Evolutionary conservation across 2,329 filamentous ascomycete genomes (phyloP).

Genomic region (Arthrinium phaeospermum): DNA sequence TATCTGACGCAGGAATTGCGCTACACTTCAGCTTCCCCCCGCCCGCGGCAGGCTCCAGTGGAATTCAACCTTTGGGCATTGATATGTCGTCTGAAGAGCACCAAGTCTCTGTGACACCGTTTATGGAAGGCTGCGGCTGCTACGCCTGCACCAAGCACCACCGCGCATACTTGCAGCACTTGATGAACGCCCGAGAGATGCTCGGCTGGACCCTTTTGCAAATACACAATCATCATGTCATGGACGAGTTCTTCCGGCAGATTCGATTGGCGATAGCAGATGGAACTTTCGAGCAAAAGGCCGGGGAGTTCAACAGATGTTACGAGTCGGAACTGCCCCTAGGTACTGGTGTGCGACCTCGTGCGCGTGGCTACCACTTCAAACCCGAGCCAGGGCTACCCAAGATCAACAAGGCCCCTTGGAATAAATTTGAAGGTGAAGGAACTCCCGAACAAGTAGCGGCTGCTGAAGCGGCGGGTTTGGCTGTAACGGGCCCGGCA

Average conservation of each 20-base stretch:
- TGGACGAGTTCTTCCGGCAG: constrained; percentile 74
- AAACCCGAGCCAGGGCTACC: constrained; percentile 70
- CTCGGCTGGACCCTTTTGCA: constrained; percentile 92
- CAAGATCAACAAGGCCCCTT: constrained; percentile 72
- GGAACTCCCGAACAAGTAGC: constrained; percentile 41
- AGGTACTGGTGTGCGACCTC: constrained; percentile 78
- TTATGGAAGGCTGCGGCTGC: constrained; percentile 72
- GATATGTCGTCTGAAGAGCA: constrained; percentile 77
- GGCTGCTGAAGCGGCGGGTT: constrained; percentile 52
- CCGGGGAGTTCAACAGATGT: constrained; percentile 46
- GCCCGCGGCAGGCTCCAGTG: constrained; percentile 31
- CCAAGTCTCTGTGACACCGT: constrained; percentile 65
- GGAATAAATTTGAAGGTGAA: constrained; percentile 57
- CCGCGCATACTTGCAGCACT: constrained; percentile 84
- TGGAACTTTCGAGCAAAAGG: constrained; percentile 66
- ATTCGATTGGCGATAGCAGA: constrained; percentile 70
- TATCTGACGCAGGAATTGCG: constrained; percentile 85
- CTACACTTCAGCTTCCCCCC: constrained; percentile 78
- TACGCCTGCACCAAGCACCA: constrained; percentile 86
- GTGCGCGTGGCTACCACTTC: constrained; percentile 82
- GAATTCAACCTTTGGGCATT: constrained; percentile 64
- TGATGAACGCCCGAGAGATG: constrained; percentile 93
- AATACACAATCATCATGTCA: constrained; percentile 82
- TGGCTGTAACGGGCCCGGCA: constrained; percentile 33
- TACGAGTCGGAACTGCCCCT: constrained; percentile 77